Evolutionary conservation across 345 rosid genomes (phyloP), one percentile per base, ranked within the genome.

Genomic region (Populus simonii): DNA sequence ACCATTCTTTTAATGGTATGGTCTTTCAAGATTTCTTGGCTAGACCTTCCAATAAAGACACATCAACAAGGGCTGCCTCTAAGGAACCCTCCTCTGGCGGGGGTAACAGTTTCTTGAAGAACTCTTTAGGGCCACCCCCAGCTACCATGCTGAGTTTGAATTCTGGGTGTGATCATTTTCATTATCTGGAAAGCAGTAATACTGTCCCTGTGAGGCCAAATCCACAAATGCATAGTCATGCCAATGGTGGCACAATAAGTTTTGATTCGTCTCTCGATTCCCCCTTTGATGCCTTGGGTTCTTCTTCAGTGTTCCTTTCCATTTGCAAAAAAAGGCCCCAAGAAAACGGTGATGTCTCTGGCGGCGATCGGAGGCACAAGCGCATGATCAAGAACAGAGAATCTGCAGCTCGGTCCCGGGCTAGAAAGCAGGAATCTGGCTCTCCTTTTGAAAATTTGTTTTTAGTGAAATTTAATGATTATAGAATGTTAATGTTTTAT

Each of bases 381-480:
- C 86, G 93, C 57, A 76, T 75, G 90, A 87, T 90, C 72, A 90
- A 88, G 84, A 90, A 88, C 79, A 80, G 93, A 77, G 93, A 90
- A 74, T 88, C 93, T 23, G 90, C 93, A 7, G 90, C 88, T 49
- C 86, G 91, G 65, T 90, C 90, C 78, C 80, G 93, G 41, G 89
- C 90, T n/a, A 82, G 90, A 72, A 90, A 84, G 78, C 93, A 88
- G 89, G 93, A 61, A 80, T 27, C 59, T 84, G 25, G 59, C 71
- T 70, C 23, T 53, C 66, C 47, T 62, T 2, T 61, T 38, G 23
- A 20, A 8, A 36, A 47, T 2, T 73, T 27, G 53, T n/a, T 36
- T 1, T 12, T 27, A 22, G 43, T 12, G 15, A 13, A 29, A 20
- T 72, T 29, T 18, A 49, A 16, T 4, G 15, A 63, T 7, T n/a